Conservation (phyloP, 495 filamentous ascomycete species). For the Aspergillus kassunensis region DNA sequence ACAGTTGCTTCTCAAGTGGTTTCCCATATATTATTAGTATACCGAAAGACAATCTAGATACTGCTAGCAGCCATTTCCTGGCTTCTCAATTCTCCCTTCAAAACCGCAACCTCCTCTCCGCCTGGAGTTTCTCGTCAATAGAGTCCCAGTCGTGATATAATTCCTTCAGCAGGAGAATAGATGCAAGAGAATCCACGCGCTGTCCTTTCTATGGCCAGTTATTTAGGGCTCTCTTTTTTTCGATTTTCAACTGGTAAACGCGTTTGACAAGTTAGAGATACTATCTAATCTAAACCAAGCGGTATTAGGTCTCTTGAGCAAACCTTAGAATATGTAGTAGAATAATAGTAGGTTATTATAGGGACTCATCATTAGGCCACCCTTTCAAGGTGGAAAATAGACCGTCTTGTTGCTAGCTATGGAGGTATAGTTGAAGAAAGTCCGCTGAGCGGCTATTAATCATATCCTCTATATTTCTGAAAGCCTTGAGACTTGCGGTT, state of each 20-base stretch:
- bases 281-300: neutral
- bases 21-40: neutral
- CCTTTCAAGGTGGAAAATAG: neutral
- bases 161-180: neutral
- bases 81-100: neutral
- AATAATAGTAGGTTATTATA: neutral
- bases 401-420: neutral
- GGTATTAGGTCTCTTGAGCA: neutral
- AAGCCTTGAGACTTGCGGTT: neutral
- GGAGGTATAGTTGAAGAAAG: neutral
- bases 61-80: neutral
- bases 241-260: neutral
- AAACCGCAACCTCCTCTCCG: neutral
- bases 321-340: neutral
- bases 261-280: neutral
- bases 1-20: neutral
- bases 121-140: neutral
- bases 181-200: neutral
- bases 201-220: neutral
- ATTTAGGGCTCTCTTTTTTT: neutral
- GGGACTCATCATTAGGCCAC: neutral
- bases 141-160: neutral
- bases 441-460: neutral
- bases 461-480: neutral
- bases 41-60: neutral